Conservation (phyloP, 257 asterid species). For the Salvia hispanica region DNA sequence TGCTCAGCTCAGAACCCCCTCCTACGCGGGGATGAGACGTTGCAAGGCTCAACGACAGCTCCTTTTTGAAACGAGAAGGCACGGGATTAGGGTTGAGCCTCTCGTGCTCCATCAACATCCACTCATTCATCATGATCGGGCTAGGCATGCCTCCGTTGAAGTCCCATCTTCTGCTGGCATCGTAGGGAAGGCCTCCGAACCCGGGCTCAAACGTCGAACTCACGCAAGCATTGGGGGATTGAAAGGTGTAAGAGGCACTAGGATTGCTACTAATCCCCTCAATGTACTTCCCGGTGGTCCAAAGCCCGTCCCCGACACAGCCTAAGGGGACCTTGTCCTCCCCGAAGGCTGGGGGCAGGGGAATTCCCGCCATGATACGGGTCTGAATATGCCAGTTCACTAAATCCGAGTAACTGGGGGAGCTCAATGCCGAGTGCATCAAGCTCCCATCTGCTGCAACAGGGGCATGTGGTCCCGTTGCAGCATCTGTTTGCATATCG, state of each 20-base stretch:
- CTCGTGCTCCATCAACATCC: slow-evolving; percentile 39
- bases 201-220: slow-evolving; percentile 37
- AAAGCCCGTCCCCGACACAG: too few relatives aligned
- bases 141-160: background rate
- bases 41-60: slow-evolving; percentile 73
- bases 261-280: too few relatives aligned
- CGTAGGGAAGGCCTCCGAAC: too few relatives aligned
- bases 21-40: slow-evolving; percentile 40
- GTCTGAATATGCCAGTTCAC: background rate
- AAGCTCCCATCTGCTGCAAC: slow-evolving; percentile 38
- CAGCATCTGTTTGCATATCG: slow-evolving; percentile 33
- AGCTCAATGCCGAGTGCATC: slow-evolving; percentile 28
- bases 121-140: slow-evolving; percentile 35
- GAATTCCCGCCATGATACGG: slow-evolving; percentile 42
- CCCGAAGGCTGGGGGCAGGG: slow-evolving; percentile 39
- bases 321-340: slow-evolving; percentile 3
- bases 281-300: too few relatives aligned
- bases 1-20: slow-evolving; percentile 52
- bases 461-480: slow-evolving; percentile 37
- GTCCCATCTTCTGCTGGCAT: too few relatives aligned
- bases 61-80: slow-evolving; percentile 31
- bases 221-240: background rate
- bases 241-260: too few relatives aligned
- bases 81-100: background rate
- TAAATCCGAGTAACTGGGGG: slow-evolving; percentile 35